Conservation (phyloP, 768 basidiomycete species). For the Tricholoma sp. region DNA sequence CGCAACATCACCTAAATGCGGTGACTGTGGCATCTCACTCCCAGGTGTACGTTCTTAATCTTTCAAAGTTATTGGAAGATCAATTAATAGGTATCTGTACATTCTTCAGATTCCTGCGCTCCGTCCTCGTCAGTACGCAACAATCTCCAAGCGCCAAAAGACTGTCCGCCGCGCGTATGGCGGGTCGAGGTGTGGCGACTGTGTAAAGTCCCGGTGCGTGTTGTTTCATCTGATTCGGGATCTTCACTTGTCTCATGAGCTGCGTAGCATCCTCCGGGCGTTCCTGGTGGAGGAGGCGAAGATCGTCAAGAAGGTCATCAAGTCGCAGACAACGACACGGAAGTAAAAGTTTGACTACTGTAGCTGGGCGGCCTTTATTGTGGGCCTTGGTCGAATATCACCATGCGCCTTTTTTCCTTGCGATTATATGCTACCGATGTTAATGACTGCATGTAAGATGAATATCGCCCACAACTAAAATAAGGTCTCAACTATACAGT, state of each 20-base stretch:
- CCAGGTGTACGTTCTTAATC: conserved; percentile 69
- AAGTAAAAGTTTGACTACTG: conserved; percentile 28
- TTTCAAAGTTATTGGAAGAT: not conserved
- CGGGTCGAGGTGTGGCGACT: conserved; percentile 93
- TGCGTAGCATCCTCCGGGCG: conserved; percentile 83
- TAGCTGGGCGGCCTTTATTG: not conserved
- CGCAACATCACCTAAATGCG: conserved; percentile 89
- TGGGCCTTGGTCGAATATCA: conserved; percentile 7
- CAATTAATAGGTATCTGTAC: not conserved
- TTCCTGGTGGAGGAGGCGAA: conserved; percentile 99
- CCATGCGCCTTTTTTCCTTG: conserved; percentile 17
- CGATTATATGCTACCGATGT: conserved; percentile 4
- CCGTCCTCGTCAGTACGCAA: conserved; percentile 93
- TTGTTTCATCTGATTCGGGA: not conserved
- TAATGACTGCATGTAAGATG: conserved; percentile 24
- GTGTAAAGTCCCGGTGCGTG: conserved; percentile 88
- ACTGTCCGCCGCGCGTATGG: conserved; percentile 95
- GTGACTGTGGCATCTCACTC: conserved; percentile 94
- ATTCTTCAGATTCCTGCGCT: conserved; percentile 78
- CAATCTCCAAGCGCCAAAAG: conserved; percentile 96
- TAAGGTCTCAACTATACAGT: conserved; percentile 8
- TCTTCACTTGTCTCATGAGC: conserved; percentile 7
- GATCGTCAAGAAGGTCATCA: conserved; percentile 99
- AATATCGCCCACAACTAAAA: conserved; percentile 11
- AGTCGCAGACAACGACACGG: conserved; percentile 56